Percentiles rank a stretch among this genome's conserved stretches.
These are phyloP conservation scores for Houttuynia cordata DNA, from an alignment of 164 flowering plant genomes.

Conservation along the genomic window DNA sequence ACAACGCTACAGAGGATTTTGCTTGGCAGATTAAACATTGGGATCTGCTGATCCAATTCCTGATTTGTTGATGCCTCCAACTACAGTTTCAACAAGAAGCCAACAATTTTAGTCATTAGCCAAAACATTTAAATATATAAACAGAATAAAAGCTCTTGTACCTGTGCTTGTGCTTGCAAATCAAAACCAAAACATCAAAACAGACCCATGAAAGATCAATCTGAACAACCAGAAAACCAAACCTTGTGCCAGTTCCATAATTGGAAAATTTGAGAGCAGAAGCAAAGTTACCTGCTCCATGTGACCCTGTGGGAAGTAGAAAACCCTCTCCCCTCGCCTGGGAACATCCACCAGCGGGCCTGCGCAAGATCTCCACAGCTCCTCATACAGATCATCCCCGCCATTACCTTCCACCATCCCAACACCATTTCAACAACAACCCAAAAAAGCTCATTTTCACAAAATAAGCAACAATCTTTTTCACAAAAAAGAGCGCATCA, in stretches of 20 bases:
- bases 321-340: slow-evolving; percentile 45
- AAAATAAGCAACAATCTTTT: not conserved
- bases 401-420: slow-evolving; percentile 9
- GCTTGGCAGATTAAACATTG: slow-evolving; percentile 47
- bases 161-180: too few relatives aligned
- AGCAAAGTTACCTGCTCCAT: slow-evolving; percentile 81
- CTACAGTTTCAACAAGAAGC: slow-evolving; percentile 19
- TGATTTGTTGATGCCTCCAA: slow-evolving; percentile 76
- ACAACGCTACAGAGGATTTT: slow-evolving; percentile 73
- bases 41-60: slow-evolving; percentile 53
- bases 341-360: slow-evolving; percentile 91
- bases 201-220: not conserved
- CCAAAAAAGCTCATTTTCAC: not conserved
- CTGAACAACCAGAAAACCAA: not conserved
- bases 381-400: slow-evolving; percentile 34
- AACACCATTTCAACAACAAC: slow-evolving; percentile 5
- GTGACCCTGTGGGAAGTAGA: slow-evolving; percentile 86
- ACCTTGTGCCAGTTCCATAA: not conserved
- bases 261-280: not conserved
- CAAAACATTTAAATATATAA: not conserved
- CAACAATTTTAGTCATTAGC: not conserved
- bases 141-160: too few relatives aligned
- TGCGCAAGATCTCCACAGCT: slow-evolving; percentile 84
- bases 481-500: not conserved
- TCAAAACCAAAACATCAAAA: not conserved